Evolutionary conservation across 2,329 filamentous ascomycete species (phyloP), one percentile per base, ranked within the genome.

Genomic region (Tolypocladium pustulatum): DNA sequence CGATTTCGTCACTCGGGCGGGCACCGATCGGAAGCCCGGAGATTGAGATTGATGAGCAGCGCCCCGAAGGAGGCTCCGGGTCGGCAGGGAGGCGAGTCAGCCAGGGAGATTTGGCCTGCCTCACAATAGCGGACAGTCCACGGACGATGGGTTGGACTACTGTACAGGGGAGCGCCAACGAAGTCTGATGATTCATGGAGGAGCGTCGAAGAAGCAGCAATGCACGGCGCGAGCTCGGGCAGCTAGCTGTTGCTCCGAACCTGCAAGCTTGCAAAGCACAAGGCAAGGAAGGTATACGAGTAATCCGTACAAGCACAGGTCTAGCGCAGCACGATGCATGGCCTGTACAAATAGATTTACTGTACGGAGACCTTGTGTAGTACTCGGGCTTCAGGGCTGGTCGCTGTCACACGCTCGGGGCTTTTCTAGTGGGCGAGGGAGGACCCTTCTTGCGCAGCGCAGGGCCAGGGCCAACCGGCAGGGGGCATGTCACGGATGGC

Each of bases 1-100:
- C 58, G 54, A 40, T 43, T 55, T 36, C 9, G 54, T 58, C 37
- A 34, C 40, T 54, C 36, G 34, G 52, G 52, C 34, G 12, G 52
- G 34, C 53, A 30, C 40, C 55, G 55, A 56, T 56, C 55, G 55
- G 55, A n/a, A n/a, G 38, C n/a, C 46, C 57, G 56, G 52, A 57
- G 43, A 56, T 57, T 60, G 59, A 56, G 49, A 34, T 53, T 34
- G 30, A 53, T 22, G 55, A 43, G 38, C 25, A 43, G 54, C 54
- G 37, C 41, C 38, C 36, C 30, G n/a, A 12, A 52, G 13, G n/a
- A 32, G 22, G 27, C 53, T 37, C 57, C n/a, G 41, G 40, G 52
- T 30, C 51, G 52, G 20, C 54, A 57, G 56, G 58, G 60, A 49
- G 58, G 37, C 57, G 60, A 59, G 60, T 62, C 58, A 62, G 59